Evolutionary conservation across 192 early-diverging fungal genomes (phyloP), one percentile per base, ranked within the genome.

Genomic region (Podila minutissima): DNA sequence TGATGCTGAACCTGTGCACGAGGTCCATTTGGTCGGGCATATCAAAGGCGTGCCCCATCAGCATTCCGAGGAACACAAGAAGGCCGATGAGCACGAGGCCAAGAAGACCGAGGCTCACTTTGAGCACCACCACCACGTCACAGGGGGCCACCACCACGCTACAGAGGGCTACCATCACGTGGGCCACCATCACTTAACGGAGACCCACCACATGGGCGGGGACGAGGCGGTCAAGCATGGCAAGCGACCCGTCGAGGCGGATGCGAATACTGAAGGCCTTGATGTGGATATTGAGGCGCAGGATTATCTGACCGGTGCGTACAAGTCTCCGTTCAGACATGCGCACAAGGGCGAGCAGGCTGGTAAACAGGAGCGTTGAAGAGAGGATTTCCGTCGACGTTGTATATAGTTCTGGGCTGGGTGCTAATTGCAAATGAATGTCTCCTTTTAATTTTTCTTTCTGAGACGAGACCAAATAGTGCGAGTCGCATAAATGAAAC

Each of bases 291-390:
- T 11, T 13, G 74, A 76, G 57, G 50, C 29, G 9, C 69, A 66
- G 5, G 75, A 78, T 13, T 79, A 79, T 20, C 28, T 29, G n/a
- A 51, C 70, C 3, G 76, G 76, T 4, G 51, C 70, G 2, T 79
- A 79, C 70, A 79, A 79, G 64, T 79, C 76, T 3, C 76, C 76
- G 1, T 79, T 72, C 61, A 64, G 76, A 59, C 76, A 79, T 32
- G 62, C 67, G 5, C 67, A 70, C 62, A 76, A 76, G 53, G 67
- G 60, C 22, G 70, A 72, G 61, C 71, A 69, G 35, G 76, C 53
- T 31, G 76, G 70, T 13, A 72, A 68, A 32, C 66, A 79, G 35
- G 70, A 72, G 29, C 76, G 65, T 62, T 76, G 59, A 57, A 22
- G 38, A 41, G 38, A 13, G 38, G 38, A 37, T 37, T 10, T 1